Evolutionary conservation across 805 yeast genomes (phyloP).

Genomic region (Hanseniaspora opuntiae): DNA sequence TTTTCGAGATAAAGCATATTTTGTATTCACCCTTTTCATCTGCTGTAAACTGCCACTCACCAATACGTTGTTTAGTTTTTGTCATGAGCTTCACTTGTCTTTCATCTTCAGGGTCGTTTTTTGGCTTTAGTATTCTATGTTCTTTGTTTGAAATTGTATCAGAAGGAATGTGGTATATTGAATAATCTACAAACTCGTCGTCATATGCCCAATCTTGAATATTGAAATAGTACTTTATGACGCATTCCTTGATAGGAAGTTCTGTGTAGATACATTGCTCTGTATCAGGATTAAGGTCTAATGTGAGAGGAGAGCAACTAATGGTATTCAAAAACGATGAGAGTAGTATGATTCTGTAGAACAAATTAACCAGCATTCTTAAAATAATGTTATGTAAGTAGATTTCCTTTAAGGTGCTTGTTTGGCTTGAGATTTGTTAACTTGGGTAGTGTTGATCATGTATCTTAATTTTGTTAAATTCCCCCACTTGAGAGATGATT

Average conservation of each 20-base stretch:
- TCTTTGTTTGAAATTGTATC: constrained; percentile 21
- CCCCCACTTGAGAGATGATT: no score
- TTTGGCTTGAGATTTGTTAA: no score
- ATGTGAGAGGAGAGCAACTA: constrained; percentile 21
- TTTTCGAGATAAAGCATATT: constrained; percentile 71
- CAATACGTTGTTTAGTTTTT: constrained; percentile 58
- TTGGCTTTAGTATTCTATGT: neutral
- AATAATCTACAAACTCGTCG: constrained; percentile 19
- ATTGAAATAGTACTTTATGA: constrained; percentile 26
- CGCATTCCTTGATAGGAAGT: constrained; percentile 52
- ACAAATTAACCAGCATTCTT: neutral
- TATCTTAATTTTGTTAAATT: no score
- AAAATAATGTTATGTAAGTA: neutral
- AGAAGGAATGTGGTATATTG: constrained; percentile 22
- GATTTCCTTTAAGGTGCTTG: no score
- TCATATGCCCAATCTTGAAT: constrained; percentile 21
- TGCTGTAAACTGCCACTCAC: constrained; percentile 63
- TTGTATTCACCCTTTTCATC: constrained; percentile 64
- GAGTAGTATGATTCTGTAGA: neutral
- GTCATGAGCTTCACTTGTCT: constrained; percentile 35
- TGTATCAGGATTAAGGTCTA: constrained; percentile 18
- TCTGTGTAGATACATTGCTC: constrained; percentile 21
- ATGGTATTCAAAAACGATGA: neutral
- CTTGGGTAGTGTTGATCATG: no score
- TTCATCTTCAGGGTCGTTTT: constrained; percentile 32